Conservation (phyloP, 208 protist genomes). For the Strigomonas culicis region DNA sequence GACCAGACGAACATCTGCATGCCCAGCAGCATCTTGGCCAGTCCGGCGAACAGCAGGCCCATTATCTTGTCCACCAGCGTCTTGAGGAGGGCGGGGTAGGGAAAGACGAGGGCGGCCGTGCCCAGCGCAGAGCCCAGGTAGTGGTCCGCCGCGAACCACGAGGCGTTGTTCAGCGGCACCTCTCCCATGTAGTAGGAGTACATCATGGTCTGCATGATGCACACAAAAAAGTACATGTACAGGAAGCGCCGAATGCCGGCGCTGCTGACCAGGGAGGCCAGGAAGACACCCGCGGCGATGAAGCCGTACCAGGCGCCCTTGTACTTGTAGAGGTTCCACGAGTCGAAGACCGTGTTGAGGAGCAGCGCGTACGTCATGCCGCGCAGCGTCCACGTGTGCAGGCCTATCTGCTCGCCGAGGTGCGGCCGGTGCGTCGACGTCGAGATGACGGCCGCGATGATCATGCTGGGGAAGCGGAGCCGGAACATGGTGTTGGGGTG, state of each 20-base stretch:
- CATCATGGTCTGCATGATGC: slow-evolving; percentile 31
- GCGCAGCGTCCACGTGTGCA: slow-evolving; percentile 27
- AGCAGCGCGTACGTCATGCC: slow-evolving; percentile 26
- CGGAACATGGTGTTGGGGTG: slow-evolving; percentile 36
- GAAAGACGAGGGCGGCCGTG: slow-evolving; percentile 22
- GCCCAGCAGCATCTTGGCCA: slow-evolving; percentile 26
- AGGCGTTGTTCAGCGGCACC: slow-evolving; percentile 21
- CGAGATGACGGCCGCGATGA: slow-evolving; percentile 28
- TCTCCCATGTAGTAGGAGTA: slow-evolving; percentile 16
- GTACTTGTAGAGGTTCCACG: slow-evolving; percentile 20
- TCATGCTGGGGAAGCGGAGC: slow-evolving; percentile 21
- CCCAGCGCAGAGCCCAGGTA: slow-evolving; percentile 29
- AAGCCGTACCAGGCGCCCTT: slow-evolving; percentile 23
- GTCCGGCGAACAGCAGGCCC: slow-evolving; percentile 17
- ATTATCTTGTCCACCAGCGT: slow-evolving; percentile 28
- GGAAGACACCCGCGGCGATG: slow-evolving; percentile 20
- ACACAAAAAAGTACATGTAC: slow-evolving; percentile 33
- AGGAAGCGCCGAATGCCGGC: slow-evolving; percentile 31
- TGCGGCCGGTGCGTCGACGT: slow-evolving; percentile 21
- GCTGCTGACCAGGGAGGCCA: slow-evolving; percentile 17
- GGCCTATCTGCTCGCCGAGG: slow-evolving; percentile 32
- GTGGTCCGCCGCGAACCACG: slow-evolving; percentile 22
- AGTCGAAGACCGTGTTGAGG: slow-evolving; percentile 13
- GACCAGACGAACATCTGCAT: slow-evolving; percentile 30
- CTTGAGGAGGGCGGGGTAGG: slow-evolving; percentile 22